Percentiles rank a stretch among this genome's conserved stretches.
Conservation (phyloP, 1,284 basidiomycete genomes). For the Bjerkandera adusta region DNA sequence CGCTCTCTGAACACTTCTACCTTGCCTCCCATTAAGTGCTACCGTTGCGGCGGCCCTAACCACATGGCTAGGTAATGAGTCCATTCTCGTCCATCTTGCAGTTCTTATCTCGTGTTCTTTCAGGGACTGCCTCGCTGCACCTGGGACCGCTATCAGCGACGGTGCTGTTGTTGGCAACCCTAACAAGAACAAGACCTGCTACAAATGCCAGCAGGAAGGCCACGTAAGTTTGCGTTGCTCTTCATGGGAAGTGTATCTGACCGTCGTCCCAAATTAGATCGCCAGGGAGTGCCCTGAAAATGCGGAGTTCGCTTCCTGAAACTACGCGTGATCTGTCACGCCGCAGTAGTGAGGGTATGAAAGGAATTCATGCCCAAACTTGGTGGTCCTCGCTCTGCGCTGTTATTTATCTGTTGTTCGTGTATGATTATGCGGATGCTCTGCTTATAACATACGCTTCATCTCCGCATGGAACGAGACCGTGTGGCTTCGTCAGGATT, state of each 20-base stretch:
- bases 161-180: conserved; percentile 30
- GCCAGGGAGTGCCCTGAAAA: conserved; percentile 77
- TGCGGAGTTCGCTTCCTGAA: conserved; percentile 33
- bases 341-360: too few relatives aligned
- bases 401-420: too few relatives aligned
- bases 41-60: conserved; percentile 79
- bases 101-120: conserved; percentile 5
- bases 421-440: too few relatives aligned
- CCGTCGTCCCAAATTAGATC: conserved; percentile 44
- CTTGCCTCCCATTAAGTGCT: conserved; percentile 79
- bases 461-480: too few relatives aligned
- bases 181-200: conserved; percentile 77
- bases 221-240: conserved; percentile 53
- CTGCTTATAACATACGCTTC: too few relatives aligned
- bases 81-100: neutral
- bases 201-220: conserved; percentile 82
- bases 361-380: too few relatives aligned
- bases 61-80: conserved; percentile 69
- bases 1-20: conserved; percentile 73
- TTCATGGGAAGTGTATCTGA: neutral
- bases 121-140: conserved; percentile 78
- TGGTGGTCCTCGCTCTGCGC: too few relatives aligned
- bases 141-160: conserved; percentile 51
- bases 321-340: neutral
- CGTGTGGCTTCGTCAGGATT: too few relatives aligned